Conservation (phyloP, 306 rosid species). For the Spatholobus suberectus region DNA sequence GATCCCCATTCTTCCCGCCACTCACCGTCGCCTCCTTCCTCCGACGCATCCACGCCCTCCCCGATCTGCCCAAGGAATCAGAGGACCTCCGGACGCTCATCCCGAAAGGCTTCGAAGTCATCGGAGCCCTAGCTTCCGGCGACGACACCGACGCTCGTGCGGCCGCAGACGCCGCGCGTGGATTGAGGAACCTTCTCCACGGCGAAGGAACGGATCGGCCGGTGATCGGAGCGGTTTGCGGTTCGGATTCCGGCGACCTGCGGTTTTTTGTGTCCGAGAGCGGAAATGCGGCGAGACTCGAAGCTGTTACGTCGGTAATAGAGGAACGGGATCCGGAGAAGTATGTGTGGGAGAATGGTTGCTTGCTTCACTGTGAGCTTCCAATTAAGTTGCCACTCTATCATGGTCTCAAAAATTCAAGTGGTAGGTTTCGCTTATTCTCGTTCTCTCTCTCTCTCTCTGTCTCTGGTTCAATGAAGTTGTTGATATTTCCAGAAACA, state of each 20-base stretch:
- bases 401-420: slow-evolving; percentile 53
- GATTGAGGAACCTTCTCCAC: slow-evolving; percentile 54
- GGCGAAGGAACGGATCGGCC: slow-evolving; percentile 45
- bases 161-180: slow-evolving; percentile 56
- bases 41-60: slow-evolving; percentile 59
- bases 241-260: slow-evolving; percentile 47
- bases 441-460: background rate
- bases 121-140: slow-evolving; percentile 69
- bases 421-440: slow-evolving; percentile 53
- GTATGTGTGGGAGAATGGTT: slow-evolving; percentile 86
- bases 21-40: slow-evolving; percentile 74
- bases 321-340: slow-evolving; percentile 62
- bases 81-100: slow-evolving; percentile 71
- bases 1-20: slow-evolving; percentile 88
- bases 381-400: slow-evolving; percentile 75
- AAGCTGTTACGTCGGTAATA: slow-evolving; percentile 47
- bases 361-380: slow-evolving; percentile 79
- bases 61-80: slow-evolving; percentile 68
- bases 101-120: slow-evolving; percentile 68
- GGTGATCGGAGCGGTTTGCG: slow-evolving; percentile 67
- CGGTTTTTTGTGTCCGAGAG: slow-evolving; percentile 59
- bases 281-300: slow-evolving; percentile 40
- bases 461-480: background rate
- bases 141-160: slow-evolving; percentile 49
- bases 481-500: background rate